Conservation (phyloP, 345 rosid species). For the Pugionium dolabratum region DNA sequence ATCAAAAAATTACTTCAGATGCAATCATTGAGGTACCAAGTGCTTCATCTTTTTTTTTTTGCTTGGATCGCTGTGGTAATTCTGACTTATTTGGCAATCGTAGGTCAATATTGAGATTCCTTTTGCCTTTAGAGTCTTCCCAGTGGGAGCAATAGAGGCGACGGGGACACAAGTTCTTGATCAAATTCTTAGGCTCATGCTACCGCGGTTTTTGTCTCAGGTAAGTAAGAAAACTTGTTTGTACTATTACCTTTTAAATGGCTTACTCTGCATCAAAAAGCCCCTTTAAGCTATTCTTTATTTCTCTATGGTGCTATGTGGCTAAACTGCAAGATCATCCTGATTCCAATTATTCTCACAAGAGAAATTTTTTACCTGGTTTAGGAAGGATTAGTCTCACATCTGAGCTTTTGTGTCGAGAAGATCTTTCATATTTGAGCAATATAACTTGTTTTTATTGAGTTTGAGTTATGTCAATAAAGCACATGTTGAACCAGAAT, state of each 20-base stretch:
- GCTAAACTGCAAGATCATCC: neutral
- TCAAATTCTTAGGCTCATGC: constrained; percentile 78
- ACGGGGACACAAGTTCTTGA: constrained; percentile 80
- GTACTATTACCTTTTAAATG: neutral
- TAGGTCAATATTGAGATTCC: constrained; percentile 85
- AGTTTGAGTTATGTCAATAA: neutral
- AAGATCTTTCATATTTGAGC: constrained; percentile 3
- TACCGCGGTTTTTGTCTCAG: constrained; percentile 94
- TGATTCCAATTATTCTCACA: neutral
- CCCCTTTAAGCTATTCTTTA: neutral
- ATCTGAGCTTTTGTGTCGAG: neutral
- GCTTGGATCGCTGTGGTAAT: neutral
- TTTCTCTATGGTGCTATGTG: neutral
- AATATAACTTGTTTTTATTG: neutral
- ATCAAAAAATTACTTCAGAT: constrained; percentile 75
- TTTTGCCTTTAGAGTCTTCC: constrained; percentile 71
- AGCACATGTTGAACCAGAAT: neutral
- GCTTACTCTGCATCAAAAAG: neutral
- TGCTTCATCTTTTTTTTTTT: constrained; percentile 11
- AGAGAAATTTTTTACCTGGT: neutral
- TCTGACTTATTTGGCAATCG: constrained; percentile 11
- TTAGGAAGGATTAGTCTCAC: no score
- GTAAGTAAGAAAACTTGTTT: constrained; percentile 43
- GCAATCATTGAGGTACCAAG: constrained; percentile 74
- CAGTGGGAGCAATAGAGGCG: constrained; percentile 69